phyloP scores from a whole-genome alignment of 805 yeast genomes.

The Debaryomyces maramus region DNA sequence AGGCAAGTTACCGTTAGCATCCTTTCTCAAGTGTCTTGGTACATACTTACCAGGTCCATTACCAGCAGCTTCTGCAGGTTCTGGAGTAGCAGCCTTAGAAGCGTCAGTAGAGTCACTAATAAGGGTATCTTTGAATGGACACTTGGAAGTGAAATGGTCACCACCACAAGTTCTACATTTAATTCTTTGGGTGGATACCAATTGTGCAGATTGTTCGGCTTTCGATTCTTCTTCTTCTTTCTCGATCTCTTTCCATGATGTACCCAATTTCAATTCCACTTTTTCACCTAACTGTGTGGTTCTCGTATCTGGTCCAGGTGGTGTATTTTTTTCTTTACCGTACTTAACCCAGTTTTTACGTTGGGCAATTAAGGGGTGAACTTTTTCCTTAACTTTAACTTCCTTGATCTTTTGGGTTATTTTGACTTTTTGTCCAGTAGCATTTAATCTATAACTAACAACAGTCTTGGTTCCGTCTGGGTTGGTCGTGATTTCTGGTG shows the following conservation, averaged over 20 bases:
- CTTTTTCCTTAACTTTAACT: conserved; percentile 74
- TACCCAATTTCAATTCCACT: conserved; percentile 70
- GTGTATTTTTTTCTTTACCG: conserved; percentile 71
- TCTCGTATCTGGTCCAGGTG: conserved; percentile 84
- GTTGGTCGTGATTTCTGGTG: conserved; percentile 73
- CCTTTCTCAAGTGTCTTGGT: conserved; percentile 47
- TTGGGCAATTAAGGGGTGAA: conserved; percentile 80
- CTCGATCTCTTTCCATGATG: conserved; percentile 75
- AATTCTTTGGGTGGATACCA: conserved; percentile 44
- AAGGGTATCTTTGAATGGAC: conserved; percentile 93
- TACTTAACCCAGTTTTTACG: conserved; percentile 87
- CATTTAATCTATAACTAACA: conserved; percentile 70
- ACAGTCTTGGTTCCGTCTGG: conserved; percentile 90
- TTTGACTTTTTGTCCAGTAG: conserved; percentile 80
- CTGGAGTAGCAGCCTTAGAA: conserved; percentile 38
- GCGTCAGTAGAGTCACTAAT: conserved; percentile 49
- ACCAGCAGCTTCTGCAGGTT: conserved; percentile 22
- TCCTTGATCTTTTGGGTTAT: conserved; percentile 83
- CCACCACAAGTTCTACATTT: conserved; percentile 93
- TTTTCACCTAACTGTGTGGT: conserved; percentile 90
- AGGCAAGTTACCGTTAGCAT: conserved; percentile 43
- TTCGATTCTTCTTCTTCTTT: conserved; percentile 64
- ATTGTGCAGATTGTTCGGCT: conserved; percentile 44
- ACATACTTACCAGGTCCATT: conserved; percentile 36
- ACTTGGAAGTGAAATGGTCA: conserved; percentile 87